Base-by-base conservation (phyloP, 768 basidiomycete species). In the Calocybe gangraenosa region DNA sequence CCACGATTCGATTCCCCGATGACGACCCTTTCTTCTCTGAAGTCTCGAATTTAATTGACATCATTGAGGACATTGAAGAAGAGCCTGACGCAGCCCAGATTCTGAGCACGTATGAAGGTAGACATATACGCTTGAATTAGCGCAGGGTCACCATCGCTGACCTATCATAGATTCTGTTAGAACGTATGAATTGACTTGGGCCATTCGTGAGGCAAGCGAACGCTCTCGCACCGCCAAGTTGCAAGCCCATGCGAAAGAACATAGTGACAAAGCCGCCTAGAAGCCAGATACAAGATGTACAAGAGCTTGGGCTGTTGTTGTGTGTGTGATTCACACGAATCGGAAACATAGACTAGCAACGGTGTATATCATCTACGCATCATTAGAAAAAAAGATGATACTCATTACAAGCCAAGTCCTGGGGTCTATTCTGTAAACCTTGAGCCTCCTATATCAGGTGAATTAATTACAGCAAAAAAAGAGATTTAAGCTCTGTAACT, bases 21-120 rank as follows among this genome's bases (percentile, higher is more conserved):
- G 91, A 93, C 57, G 91, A 93, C 58, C 89, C 91, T 3, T 93
- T 92, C 79, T 94, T 94, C 78, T 92, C 92, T 18, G 93, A 95
- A 66, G 76, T 80, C 34, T 92, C 90, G 32, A 87, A 90, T 65
- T 78, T 92, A 62, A 87, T 95, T 51, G 92, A 94, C 63, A 73
- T 84, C 51, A 82, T 93, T 46, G 92, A 94, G 65, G 87, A 87
- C 55, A 90, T 92, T 43, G 90, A 92, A 65, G 86, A 88, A 60
- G 85, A 91, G 51, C 79, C 88, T 2, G 87, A 91, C 40, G 80
- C 79, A 4, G 75, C 83, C 15, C 78, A 82, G 57, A 92, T 95
- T 59, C 73, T 96, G 44, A 85, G 82, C 57, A 77, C 81, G 9
- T 95, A 86, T 65, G 89, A 91, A 65, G 93, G 92, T 84, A 53